Evolutionary conservation across 2,329 filamentous ascomycete species (phyloP).

Genomic region (Fusarium austroafricanum): DNA sequence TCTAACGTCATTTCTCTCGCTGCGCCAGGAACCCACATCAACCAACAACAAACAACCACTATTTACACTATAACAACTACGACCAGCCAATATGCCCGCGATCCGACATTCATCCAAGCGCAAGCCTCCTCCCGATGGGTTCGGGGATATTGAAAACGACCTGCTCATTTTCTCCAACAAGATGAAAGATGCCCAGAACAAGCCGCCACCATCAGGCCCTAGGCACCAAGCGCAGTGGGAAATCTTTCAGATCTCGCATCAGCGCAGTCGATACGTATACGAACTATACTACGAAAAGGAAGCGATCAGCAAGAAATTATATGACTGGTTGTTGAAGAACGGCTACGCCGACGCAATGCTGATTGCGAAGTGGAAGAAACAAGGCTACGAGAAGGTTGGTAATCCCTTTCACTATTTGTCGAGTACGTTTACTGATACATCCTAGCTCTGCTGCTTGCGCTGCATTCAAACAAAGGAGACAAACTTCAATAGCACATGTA

Average conservation of each 20-base stretch:
- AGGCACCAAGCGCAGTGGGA: constrained; percentile 96
- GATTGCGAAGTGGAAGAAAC: constrained; percentile 99
- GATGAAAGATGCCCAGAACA: constrained; percentile 96
- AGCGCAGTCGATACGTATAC: constrained; percentile 92
- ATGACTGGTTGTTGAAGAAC: constrained; percentile 98
- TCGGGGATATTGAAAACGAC: constrained; percentile 88
- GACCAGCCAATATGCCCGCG: constrained; percentile 71
- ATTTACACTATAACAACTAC: background rate
- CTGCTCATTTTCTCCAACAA: constrained; percentile 88
- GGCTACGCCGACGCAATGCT: constrained; percentile 93
- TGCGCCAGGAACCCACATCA: background rate
- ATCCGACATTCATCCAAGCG: constrained; percentile 80
- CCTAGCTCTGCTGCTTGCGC: constrained; percentile 87
- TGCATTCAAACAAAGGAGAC: constrained; percentile 99
- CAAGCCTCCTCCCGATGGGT: constrained; percentile 87
- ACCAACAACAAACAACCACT: background rate
- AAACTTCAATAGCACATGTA: constrained; percentile 97
- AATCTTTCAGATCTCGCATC: constrained; percentile 96
- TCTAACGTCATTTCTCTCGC: background rate
- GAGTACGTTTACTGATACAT: constrained; percentile 40
- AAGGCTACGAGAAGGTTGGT: constrained; percentile 94
- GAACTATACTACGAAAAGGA: constrained; percentile 98
- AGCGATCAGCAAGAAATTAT: constrained; percentile 90
- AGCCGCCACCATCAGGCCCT: constrained; percentile 79
- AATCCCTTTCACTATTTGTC: background rate